Evolutionary conservation across 306 rosid species (phyloP), one percentile per base, ranked within the genome.

Genomic region (Luffa aegyptiaca): DNA sequence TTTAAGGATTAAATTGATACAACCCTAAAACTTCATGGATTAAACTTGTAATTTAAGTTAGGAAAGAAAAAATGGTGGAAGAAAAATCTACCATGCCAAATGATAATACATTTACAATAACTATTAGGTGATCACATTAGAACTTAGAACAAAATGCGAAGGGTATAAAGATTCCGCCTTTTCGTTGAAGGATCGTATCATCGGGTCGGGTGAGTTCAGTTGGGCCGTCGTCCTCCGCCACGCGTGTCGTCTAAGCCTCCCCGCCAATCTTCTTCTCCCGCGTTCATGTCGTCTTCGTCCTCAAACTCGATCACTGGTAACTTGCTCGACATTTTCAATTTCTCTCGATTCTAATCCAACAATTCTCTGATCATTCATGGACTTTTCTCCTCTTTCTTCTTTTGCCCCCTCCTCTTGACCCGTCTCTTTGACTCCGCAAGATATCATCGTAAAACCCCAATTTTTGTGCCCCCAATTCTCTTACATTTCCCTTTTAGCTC

Each of bases 171-270:
- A 16, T 10, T 64, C 70, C 44, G 70, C 2, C 2, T 8, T 66
- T 66, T 66, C 14, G 31, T 66, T 35, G 5, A 61, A 35, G 70
- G 6, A 14, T 63, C 13, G 73, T 37, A 39, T 66, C 12, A 39
- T 66, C 72, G 73, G 73, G 49, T 66, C 49, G 14, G 73, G 31
- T 13, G 31, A 46, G 41, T 71, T 46, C 39, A 45, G 37, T 71
- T 71, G 10, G 57, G 57, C 14, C 76, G 26, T 73, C 78, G 59
- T 69, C 52, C 75, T 69, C 75, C 53, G 52, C 75, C 75, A 3
- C n/a, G 71, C 71, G 42, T 64, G 21, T 35, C n/a, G 71, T 5
- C 56, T 70, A 20, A 56, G 41, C 39, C 18, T 35, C 44, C 9
- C 70, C 66, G 70, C 46, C 48, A 36, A 6, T 65, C 72, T 16